Base-by-base conservation (phyloP, 2,329 filamentous ascomycete genomes). In the Tolypocladium sp. region DNA sequence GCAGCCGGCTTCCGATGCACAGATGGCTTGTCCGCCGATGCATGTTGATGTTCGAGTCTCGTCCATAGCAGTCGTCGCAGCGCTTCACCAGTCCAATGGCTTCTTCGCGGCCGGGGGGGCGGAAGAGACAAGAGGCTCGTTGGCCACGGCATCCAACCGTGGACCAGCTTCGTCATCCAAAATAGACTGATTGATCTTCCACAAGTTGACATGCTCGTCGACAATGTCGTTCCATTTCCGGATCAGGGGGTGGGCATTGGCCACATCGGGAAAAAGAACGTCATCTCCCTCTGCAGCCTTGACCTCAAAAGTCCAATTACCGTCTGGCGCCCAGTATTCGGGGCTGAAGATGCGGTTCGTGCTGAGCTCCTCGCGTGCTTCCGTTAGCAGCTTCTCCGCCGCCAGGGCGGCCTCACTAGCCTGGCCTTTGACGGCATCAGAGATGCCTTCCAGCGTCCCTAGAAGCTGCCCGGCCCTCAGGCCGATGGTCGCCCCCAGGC, bases 401-500 rank as follows among this genome's bases (percentile, higher is more conserved):
- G 58, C 59, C 54, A 59, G 64, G 40, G 61, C 58, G 2, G 67
- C 63, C 13, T 68, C 68, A n/a, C 68, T 62, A 49, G 57, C 60
- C 57, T 66, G 65, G 40, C 54, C 60, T 53, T 49, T 67, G 63
- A 82, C 63, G 12, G 85, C 83, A 17, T 76, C 74, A 1, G 77
- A 73, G 25, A 96, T 74, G 0, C 89, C 91, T 68, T 96, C 90
- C 7, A 97, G 69, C 4, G 90, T 76, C 0, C 94, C 94, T 4
- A 96, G 72, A 15, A 95, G 75, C 64, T 85, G 85, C 0, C 94
- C 94, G 0, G 86, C 88, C 35, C 81, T 80, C 63, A 89, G 72
- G 0, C 93, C 94, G 37, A 97, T 76, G 57, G 88, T 86, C 1
- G 91, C 92, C 15, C 94, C 94, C 0, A 97, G 79, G 17, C 85